These are phyloP conservation scores for Fusarium gaditjirri DNA, from an alignment of 2,329 filamentous ascomycete species.

Conservation along the genomic window DNA sequence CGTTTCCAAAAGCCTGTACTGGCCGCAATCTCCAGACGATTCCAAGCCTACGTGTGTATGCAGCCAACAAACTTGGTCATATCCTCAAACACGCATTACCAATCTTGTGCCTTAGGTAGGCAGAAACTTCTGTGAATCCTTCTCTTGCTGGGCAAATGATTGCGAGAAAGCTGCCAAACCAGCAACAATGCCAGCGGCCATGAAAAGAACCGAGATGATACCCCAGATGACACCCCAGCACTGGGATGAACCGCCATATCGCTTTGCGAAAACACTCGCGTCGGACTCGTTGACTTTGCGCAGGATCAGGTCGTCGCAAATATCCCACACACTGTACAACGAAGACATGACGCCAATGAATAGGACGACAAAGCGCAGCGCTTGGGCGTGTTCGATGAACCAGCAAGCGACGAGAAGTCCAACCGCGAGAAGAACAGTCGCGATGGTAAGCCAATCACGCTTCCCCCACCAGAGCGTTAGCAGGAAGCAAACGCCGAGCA, in stretches of 20 bases:
- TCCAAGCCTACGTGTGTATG: neutral
- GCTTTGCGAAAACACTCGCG: conserved; percentile 80
- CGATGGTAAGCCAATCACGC: conserved; percentile 79
- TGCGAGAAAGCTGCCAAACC: conserved; percentile 81
- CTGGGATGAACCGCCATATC: conserved; percentile 81
- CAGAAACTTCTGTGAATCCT: conserved; percentile 75
- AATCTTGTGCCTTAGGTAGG: conserved; percentile 51
- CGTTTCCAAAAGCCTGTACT: conserved; percentile 3
- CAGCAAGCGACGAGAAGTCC: conserved; percentile 78
- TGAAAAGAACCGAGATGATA: conserved; percentile 75
- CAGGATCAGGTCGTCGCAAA: conserved; percentile 83
- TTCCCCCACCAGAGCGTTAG: conserved; percentile 86
- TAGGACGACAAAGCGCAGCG: conserved; percentile 77
- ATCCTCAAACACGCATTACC: neutral
- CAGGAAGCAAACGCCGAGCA: conserved; percentile 77
- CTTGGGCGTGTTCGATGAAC: conserved; percentile 82
- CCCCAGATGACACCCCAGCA: conserved; percentile 87
- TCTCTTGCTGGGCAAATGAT: conserved; percentile 73
- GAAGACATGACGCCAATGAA: conserved; percentile 87
- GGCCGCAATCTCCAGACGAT: neutral
- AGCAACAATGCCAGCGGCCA: conserved; percentile 78
- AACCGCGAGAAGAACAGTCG: conserved; percentile 75
- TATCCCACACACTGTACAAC: conserved; percentile 86
- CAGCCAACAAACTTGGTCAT: neutral
- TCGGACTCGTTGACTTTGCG: conserved; percentile 84